Evolutionary conservation across 495 filamentous ascomycete genomes (phyloP), one percentile per base, ranked within the genome.

Genomic region (Apodospora peruviana): DNA sequence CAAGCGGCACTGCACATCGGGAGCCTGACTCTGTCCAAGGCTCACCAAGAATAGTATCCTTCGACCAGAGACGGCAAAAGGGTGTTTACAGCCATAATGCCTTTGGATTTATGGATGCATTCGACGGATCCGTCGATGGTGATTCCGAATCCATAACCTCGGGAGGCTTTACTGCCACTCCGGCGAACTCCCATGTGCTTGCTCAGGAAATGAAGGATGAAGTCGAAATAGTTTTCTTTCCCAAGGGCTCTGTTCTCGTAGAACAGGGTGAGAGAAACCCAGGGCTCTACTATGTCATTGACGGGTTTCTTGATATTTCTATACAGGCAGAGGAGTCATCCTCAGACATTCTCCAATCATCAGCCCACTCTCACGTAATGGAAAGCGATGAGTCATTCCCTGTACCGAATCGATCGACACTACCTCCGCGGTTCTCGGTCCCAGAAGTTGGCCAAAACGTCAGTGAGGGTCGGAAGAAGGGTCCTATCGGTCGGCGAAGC

Each of bases 221-320:
- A 37, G 79, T 97, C n/a, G 93, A 98, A 60, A 95, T 98, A 52
- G 94, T 98, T 3, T 96, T 86, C 70, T 98, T 98, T 55, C 90
- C 89, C 0, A 86, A 97, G 60, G 90, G 87, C 3, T 90, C 93
- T 7, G 87, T 98, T 5, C 75, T 98, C n/a, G 91, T 98, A 0
- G 93, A 98, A 55, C 90, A 97, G 63, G 91, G 93, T 0, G 93
- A 98, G 69, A 78, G 94, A 16, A 94, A 94, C 56, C 94, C 94
- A 0, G 93, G 93, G 1, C 73, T 98, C 9, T 98, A 98, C 69
- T 98, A 97, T 64, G 93, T 98, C 10, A 87, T 98, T 44, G 93
- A 98, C 64, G 93, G 93, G 3, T 98, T 98, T 52, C 70, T 98
- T 20, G 94, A 98, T 63, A 90, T 96, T 17, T 89, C 89, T 46